Conservation (phyloP, 345 rosid genomes). For the Arabis hirsuta region DNA sequence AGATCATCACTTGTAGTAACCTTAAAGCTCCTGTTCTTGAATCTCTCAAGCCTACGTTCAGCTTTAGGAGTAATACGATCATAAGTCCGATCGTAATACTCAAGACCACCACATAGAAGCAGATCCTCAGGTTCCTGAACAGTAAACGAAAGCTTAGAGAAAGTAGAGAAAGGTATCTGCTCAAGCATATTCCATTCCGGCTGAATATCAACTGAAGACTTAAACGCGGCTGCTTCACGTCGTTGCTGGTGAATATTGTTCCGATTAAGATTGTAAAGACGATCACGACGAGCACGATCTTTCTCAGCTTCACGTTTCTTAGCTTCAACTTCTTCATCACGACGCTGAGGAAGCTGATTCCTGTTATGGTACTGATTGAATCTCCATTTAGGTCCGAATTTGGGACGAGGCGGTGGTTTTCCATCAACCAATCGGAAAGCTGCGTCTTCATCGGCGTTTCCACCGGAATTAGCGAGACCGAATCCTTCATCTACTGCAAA, state of each 20-base stretch:
- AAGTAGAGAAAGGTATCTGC: conserved; percentile 89
- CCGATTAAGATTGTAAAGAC: conserved; percentile 70
- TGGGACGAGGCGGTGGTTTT: conserved; percentile 87
- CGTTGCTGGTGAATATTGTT: conserved; percentile 71
- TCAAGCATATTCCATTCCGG: conserved; percentile 99
- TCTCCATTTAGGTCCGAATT: conserved; percentile 90
- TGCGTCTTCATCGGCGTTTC: conserved; percentile 69
- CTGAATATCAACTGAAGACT: conserved; percentile 91
- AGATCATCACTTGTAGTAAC: conserved; percentile 97
- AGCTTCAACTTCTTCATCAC: conserved; percentile 95
- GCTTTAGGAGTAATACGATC: conserved; percentile 91
- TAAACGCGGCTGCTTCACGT: conserved; percentile 83
- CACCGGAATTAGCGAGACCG: conserved; percentile 43
- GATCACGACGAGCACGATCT: conserved; percentile 91
- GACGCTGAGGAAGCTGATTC: conserved; percentile 86
- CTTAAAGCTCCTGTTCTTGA: conserved; percentile 87
- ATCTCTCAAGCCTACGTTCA: conserved; percentile 86
- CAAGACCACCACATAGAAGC: conserved; percentile 78
- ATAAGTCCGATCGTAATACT: conserved; percentile 62
- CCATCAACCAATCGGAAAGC: conserved; percentile 93
- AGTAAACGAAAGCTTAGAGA: conserved; percentile 77
- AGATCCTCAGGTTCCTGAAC: conserved; percentile 89
- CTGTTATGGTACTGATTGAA: conserved; percentile 69
- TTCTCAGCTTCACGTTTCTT: conserved; percentile 89
- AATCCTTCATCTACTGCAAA: conserved; percentile 67